phyloP scores from a whole-genome alignment of 2,329 filamentous ascomycete genomes.

The Beauveria caledonica region DNA sequence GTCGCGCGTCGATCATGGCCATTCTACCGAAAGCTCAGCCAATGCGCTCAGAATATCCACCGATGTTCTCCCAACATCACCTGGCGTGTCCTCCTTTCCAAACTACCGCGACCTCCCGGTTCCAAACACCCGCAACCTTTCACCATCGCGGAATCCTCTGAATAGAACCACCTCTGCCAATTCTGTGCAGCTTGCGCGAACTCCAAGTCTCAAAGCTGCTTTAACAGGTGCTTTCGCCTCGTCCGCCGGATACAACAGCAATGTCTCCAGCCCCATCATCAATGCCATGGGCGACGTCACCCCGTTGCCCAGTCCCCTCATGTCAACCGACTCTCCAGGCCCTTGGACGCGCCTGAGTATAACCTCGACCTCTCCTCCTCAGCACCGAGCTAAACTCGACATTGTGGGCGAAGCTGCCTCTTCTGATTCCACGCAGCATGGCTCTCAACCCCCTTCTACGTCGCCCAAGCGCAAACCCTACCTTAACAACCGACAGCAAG shows the following conservation, averaged over 20 bases:
- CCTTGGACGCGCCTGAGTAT: conserved; percentile 52
- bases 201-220: conserved; percentile 53
- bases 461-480: conserved; percentile 51
- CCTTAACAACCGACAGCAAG: conserved; percentile 16
- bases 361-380: conserved; percentile 36
- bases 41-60: conserved; percentile 11
- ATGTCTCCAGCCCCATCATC: conserved; percentile 64
- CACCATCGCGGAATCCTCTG: conserved; percentile 20
- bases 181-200: conserved; percentile 45
- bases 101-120: conserved; percentile 2
- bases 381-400: conserved; percentile 17
- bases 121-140: conserved; percentile 4
- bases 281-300: conserved; percentile 72
- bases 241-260: conserved; percentile 53
- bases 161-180: conserved; percentile 22
- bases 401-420: conserved; percentile 19
- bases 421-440: conserved; percentile 33
- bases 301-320: conserved; percentile 67
- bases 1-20: background rate
- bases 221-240: conserved; percentile 41
- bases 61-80: background rate
- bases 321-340: conserved; percentile 56
- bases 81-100: background rate
- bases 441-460: conserved; percentile 18
- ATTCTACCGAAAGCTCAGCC: background rate